Conservation (phyloP, 2,329 filamentous ascomycete species). For the Orbilia blumenaviensis region DNA sequence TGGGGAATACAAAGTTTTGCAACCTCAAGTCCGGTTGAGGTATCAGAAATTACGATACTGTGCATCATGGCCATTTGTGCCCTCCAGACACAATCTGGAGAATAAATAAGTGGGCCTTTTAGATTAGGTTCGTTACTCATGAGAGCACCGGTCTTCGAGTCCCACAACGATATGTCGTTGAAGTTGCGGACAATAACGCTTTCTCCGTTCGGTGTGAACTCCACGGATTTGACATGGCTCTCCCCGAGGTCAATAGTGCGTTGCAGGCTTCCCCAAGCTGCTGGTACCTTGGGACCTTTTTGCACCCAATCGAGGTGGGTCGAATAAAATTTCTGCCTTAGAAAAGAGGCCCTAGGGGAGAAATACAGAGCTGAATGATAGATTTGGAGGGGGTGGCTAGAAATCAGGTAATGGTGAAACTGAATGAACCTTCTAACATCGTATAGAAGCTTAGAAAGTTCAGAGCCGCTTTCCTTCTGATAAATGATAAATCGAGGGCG, state of each 20-base stretch:
- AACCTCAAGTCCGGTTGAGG: not conserved
- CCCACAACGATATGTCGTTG: not conserved
- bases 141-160: not conserved
- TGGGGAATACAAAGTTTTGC: not conserved
- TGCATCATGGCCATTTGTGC: not conserved
- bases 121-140: not conserved
- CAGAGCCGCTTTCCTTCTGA: not conserved
- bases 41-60: not conserved
- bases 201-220: not conserved
- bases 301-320: constrained; percentile 52
- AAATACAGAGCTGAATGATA: constrained; percentile 24
- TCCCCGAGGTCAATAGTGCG: too few relatives aligned
- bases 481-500: not conserved
- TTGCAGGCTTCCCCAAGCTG: not conserved
- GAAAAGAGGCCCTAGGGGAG: not conserved
- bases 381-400: constrained; percentile 4
- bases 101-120: not conserved
- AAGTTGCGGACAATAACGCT: not conserved
- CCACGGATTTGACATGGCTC: not conserved
- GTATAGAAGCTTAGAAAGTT: not conserved
- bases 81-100: too few relatives aligned
- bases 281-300: constrained; percentile 45
- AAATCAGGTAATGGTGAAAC: not conserved
- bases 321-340: not conserved
- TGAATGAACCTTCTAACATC: constrained; percentile 49